phyloP scores from a whole-genome alignment of 768 basidiomycete species.

The Hydnomerulius pinastri region DNA sequence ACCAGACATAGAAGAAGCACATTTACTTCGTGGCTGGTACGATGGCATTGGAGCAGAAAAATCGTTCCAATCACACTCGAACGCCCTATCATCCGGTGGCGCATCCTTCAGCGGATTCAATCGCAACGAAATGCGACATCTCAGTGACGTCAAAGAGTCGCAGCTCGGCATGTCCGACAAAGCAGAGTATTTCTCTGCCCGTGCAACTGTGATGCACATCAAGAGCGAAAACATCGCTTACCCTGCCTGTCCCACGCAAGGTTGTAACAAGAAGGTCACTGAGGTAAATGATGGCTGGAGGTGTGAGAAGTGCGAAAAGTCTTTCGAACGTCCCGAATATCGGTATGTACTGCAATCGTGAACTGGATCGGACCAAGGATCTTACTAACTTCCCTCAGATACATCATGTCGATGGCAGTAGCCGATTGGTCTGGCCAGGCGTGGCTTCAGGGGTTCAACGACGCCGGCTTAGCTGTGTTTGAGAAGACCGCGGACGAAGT shows the following conservation, averaged over 20 bases:
- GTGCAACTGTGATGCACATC: conserved; percentile 88
- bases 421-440: conserved; percentile 88
- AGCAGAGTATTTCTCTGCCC: conserved; percentile 74
- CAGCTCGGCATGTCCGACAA: conserved; percentile 78
- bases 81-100: conserved; percentile 36
- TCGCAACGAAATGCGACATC: conserved; percentile 68
- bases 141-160: conserved; percentile 77
- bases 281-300: conserved; percentile 73
- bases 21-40: conserved; percentile 89
- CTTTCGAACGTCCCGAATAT: conserved; percentile 69
- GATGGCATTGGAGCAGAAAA: conserved; percentile 65
- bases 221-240: conserved; percentile 82
- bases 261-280: conserved; percentile 89
- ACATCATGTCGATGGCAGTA: conserved; percentile 82
- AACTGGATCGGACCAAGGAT: background rate
- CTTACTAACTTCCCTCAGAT: conserved; percentile 41
- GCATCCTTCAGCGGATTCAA: conserved; percentile 53
- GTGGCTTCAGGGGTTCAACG: conserved; percentile 97
- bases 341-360: conserved; percentile 52
- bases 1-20: conserved; percentile 91
- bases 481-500: conserved; percentile 80
- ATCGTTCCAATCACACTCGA: conserved; percentile 74
- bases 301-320: conserved; percentile 90
- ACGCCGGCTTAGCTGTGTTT: conserved; percentile 76
- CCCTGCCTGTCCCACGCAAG: conserved; percentile 79